phyloP scores from a whole-genome alignment of 106 monocot species.

The Alisma plantagoaquatica region DNA sequence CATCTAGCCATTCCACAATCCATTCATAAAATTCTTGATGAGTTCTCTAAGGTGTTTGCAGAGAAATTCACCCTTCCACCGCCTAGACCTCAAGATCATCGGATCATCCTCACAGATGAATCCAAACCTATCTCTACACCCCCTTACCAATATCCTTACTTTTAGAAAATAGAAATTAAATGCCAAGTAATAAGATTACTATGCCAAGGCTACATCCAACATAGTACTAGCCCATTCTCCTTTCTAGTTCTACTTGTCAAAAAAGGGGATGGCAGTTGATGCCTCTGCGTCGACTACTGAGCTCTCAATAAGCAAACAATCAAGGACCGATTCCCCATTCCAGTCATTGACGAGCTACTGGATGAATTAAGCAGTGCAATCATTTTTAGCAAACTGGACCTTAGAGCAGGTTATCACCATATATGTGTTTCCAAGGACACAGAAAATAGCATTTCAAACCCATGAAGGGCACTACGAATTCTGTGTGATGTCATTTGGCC shows the following conservation, averaged over 20 bases:
- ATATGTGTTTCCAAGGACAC: not conserved
- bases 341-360: not conserved
- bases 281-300: too few species aligned
- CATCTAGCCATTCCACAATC: too few species aligned
- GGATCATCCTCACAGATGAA: too few species aligned
- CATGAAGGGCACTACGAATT: not conserved
- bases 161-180: not conserved
- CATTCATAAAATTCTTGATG: too few species aligned
- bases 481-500: not conserved
- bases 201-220: not conserved
- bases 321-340: not conserved
- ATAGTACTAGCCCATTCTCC: not conserved
- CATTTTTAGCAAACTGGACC: not conserved
- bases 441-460: not conserved
- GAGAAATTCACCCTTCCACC: too few species aligned
- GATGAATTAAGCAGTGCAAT: not conserved
- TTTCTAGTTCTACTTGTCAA: not conserved
- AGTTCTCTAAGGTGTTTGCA: too few species aligned
- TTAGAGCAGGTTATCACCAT: not conserved
- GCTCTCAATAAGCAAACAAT: not conserved
- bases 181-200: not conserved
- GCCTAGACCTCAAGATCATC: too few species aligned
- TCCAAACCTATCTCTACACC: too few species aligned
- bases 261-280: not conserved
- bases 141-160: not conserved